A percentile compares a stretch with the other conserved stretches of the same genome.
Conservation (phyloP, 345 rosid species). For the Zanthoxylum bungeanum region DNA sequence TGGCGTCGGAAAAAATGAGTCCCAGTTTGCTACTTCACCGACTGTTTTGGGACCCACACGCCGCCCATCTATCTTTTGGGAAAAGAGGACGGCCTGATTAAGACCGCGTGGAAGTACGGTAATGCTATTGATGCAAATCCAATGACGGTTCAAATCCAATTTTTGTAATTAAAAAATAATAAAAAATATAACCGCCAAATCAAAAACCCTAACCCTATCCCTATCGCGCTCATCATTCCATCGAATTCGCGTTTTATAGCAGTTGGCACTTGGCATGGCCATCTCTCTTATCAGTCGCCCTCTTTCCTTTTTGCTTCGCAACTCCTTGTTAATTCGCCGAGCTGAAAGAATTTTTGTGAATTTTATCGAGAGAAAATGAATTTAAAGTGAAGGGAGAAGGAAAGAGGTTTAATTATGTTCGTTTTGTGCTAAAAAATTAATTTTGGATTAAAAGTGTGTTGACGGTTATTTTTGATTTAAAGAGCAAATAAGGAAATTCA, state of each 20-base stretch:
- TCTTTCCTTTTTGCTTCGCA: background rate
- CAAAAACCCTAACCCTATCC: background rate
- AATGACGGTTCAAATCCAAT: no score
- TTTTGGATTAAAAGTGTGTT: no score
- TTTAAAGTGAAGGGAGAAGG: no score
- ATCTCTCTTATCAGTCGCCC: background rate
- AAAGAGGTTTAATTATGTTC: no score
- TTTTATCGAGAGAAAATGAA: no score
- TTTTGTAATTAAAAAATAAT: no score
- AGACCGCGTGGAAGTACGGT: background rate
- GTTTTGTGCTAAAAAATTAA: background rate
- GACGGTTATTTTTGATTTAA: no score
- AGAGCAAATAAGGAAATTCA: no score
- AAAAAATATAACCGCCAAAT: no score
- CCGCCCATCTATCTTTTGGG: constrained; percentile 9
- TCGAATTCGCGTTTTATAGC: background rate
- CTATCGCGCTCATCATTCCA: background rate
- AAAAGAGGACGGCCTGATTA: constrained; percentile 12
- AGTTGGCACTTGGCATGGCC: background rate
- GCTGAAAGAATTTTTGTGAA: background rate
- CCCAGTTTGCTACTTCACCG: background rate
- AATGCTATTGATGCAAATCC: no score
- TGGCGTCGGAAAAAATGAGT: background rate
- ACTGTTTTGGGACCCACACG: background rate
- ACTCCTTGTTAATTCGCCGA: background rate